These are phyloP conservation scores for Trifolium repens DNA, from an alignment of 306 rosid genomes.

Conservation along the genomic window DNA sequence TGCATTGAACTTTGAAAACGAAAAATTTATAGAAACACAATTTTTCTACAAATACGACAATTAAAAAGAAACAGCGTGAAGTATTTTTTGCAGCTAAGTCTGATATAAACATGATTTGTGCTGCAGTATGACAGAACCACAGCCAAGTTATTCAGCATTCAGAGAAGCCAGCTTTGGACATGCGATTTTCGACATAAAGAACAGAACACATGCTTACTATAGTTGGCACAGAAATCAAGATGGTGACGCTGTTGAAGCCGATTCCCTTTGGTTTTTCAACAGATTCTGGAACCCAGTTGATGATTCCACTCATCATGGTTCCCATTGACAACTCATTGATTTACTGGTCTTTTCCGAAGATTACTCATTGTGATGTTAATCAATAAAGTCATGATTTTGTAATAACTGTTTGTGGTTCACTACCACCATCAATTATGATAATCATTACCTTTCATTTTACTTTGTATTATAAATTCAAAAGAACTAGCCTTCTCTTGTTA, in stretches of 20 bases:
- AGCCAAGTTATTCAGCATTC: constrained; percentile 77
- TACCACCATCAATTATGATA: constrained; percentile 12
- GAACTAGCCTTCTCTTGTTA: not conserved
- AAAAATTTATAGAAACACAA: not conserved
- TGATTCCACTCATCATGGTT: constrained; percentile 50
- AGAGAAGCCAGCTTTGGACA: constrained; percentile 92
- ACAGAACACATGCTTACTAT: constrained; percentile 80
- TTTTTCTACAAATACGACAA: not conserved
- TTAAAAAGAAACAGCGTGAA: not conserved
- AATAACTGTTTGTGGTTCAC: not conserved
- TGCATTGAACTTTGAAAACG: not conserved
- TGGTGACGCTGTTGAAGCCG: constrained; percentile 74
- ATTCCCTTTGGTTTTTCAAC: constrained; percentile 71
- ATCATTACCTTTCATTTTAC: not conserved
- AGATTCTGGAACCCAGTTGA: constrained; percentile 66
- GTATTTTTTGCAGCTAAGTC: not conserved
- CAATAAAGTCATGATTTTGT: constrained; percentile 34
- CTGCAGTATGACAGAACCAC: constrained; percentile 85
- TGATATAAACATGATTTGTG: constrained; percentile 15
- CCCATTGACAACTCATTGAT: not conserved
- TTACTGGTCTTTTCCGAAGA: not conserved
- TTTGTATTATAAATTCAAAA: constrained; percentile 15
- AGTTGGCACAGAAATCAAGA: constrained; percentile 86
- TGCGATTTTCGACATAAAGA: constrained; percentile 74
- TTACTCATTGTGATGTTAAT: constrained; percentile 25